Evolutionary conservation across 305 asterid genomes (phyloP), one percentile per base, ranked within the genome.

Genomic region (Solanum hybrid): DNA sequence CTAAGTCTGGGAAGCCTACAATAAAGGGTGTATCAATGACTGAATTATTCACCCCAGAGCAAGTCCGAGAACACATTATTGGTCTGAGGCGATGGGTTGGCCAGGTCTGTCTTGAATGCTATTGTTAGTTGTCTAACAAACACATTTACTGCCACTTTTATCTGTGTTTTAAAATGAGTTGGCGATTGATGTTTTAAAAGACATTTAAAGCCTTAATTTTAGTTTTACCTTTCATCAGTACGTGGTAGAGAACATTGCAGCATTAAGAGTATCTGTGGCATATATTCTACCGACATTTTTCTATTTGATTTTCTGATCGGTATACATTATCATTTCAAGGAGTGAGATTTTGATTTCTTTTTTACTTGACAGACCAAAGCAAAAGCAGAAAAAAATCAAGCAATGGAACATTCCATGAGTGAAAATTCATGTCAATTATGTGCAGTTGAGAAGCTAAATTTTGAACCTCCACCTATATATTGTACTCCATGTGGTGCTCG

Each of bases 81-180:
- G 97, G 99, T 90, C 98, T 98, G 85, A 94, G 99, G 89, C 97
- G 93, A 95, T 98, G 99, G 99, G 92, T 98, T 88, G 99, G 99
- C 92, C 99, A 98, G 99, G 99, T 97, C 90, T 90, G 96, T 92
- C 86, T 29, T 46, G 26, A 60, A 20, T 46, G 76, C 87, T 84
- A 51, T 84, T 84, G 76, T 84, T 84, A 31, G 76, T 31, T 51
- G 72, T 84, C 87, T 84, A 37, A 4, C 75, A 84, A 10, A 51
- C 42, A 51, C 75, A 84, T 32, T 84, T 84, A 32, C 87, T 40
- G 86, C 69, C 35, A 80, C 56, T 24, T 10, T 77, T 38, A 51
- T 84, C 42, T 51, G 20, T 31, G 29, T 31, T 51, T 51, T 22
- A 20, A 84, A 46, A 31, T 84, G 76, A 84, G 75, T 46, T 16